Conservation (phyloP, 2,329 filamentous ascomycete genomes). For the Purpureocillium takamizusanense region DNA sequence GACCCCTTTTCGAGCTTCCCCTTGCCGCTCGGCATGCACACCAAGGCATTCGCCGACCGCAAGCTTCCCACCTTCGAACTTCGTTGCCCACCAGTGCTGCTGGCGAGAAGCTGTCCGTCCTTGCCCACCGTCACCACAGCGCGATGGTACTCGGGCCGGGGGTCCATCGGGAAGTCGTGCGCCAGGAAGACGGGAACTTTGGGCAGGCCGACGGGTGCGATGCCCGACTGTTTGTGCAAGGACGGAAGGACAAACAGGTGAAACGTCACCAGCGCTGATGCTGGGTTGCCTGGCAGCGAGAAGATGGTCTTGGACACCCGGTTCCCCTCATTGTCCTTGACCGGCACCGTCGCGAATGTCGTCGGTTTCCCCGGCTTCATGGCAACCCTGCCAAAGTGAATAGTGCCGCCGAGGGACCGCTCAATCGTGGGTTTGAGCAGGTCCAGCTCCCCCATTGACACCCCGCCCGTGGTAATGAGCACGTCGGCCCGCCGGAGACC, state of each 20-base stretch:
- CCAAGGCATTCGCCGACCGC: constrained; percentile 76
- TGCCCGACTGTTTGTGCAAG: constrained; percentile 67
- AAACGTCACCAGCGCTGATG: constrained; percentile 84
- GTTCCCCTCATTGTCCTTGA: constrained; percentile 48
- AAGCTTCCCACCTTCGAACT: constrained; percentile 87
- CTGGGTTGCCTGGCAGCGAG: constrained; percentile 87
- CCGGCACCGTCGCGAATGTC: constrained; percentile 83
- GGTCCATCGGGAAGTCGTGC: constrained; percentile 67
- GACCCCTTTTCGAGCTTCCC: constrained; percentile 59
- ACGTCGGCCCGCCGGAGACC: constrained; percentile 70
- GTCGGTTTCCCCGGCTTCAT: constrained; percentile 99
- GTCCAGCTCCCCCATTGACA: constrained; percentile 96
- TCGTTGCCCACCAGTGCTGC: constrained; percentile 80
- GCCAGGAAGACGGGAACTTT: constrained; percentile 61
- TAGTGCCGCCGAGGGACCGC: constrained; percentile 77
- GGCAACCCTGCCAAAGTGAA: constrained; percentile 89
- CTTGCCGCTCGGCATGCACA: constrained; percentile 62
- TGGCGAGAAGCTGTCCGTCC: constrained; percentile 63
- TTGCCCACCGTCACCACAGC: constrained; percentile 57
- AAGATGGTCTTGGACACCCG: constrained; percentile 67
- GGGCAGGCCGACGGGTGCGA: constrained; percentile 60
- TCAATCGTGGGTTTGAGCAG: constrained; percentile 95
- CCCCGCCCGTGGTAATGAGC: constrained; percentile 85
- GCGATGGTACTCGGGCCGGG: constrained; percentile 86
- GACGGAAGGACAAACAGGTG: constrained; percentile 89